These are phyloP conservation scores for Fusarium sp. DNA, from an alignment of 2,329 filamentous ascomycete genomes.

Conservation along the genomic window DNA sequence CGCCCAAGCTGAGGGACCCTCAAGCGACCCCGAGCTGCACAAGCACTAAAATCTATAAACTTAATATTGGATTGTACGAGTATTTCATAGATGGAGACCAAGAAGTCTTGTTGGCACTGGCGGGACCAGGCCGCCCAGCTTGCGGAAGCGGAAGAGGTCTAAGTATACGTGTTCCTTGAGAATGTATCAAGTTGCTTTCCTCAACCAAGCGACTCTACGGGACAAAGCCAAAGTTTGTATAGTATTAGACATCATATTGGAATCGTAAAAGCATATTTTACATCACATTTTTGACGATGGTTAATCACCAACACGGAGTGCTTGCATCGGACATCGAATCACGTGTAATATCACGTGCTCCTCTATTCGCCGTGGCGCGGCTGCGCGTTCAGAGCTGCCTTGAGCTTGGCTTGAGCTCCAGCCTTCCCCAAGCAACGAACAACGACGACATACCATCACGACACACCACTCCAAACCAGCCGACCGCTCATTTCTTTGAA, in stretches of 20 bases:
- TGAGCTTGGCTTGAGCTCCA: constrained; percentile 57
- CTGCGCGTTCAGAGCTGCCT: constrained; percentile 63
- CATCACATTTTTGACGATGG: not conserved
- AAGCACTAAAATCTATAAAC: constrained; percentile 27
- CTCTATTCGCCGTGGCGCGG: constrained; percentile 37
- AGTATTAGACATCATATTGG: not conserved
- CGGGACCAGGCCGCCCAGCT: constrained; percentile 38
- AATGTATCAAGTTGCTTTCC: not conserved
- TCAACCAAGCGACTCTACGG: not conserved
- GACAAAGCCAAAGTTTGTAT: not conserved
- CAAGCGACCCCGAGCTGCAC: constrained; percentile 35
- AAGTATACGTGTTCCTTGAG: constrained; percentile 17
- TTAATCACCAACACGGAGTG: not conserved
- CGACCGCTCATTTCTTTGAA: not conserved
- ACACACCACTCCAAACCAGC: constrained; percentile 29
- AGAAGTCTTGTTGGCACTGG: constrained; percentile 30
- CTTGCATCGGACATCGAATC: not conserved
- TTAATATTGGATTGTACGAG: constrained; percentile 13
- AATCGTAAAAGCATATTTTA: not conserved
- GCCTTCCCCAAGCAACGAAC: constrained; percentile 46
- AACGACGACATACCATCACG: constrained; percentile 44
- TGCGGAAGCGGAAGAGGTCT: constrained; percentile 1
- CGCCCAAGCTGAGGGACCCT: constrained; percentile 28
- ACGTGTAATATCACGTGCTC: constrained; percentile 39
- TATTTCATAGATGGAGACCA: constrained; percentile 13